These are phyloP conservation scores for Croton laevigatus DNA, from an alignment of 441 rosid genomes.

Conservation along the genomic window DNA sequence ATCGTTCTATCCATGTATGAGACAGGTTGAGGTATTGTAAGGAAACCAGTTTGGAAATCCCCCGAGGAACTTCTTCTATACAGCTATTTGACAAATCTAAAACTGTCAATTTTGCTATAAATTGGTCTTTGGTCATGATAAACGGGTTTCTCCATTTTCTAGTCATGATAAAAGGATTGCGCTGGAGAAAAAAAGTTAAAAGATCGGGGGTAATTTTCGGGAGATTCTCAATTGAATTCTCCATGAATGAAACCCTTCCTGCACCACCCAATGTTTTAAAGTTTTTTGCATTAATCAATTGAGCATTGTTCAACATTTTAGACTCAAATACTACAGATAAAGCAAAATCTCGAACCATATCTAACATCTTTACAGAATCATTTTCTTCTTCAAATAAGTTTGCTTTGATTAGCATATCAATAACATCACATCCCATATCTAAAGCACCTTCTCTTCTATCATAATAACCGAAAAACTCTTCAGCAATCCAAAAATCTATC, in stretches of 20 bases:
- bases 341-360: constrained; percentile 20
- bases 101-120: constrained; percentile 7
- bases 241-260: constrained; percentile 8
- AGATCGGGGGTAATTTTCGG: neutral
- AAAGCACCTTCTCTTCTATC: neutral
- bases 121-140: neutral
- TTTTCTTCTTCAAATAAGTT: constrained; percentile 19
- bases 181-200: neutral
- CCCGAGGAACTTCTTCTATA: constrained; percentile 1
- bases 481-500: constrained; percentile 27
- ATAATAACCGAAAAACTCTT: constrained; percentile 9
- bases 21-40: constrained; percentile 18
- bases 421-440: constrained; percentile 8
- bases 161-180: neutral
- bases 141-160: no score
- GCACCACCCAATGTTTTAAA: neutral
- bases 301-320: neutral
- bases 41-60: constrained; percentile 15
- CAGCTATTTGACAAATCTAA: neutral
- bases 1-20: neutral
- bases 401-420: constrained; percentile 2
- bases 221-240: neutral
- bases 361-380: constrained; percentile 17
- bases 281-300: constrained; percentile 1
- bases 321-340: no score